A percentile compares a stretch with the other conserved stretches of the same genome.
Conservation (phyloP, 2,329 filamentous ascomycete species). For the Malbranchea zuffiana region DNA sequence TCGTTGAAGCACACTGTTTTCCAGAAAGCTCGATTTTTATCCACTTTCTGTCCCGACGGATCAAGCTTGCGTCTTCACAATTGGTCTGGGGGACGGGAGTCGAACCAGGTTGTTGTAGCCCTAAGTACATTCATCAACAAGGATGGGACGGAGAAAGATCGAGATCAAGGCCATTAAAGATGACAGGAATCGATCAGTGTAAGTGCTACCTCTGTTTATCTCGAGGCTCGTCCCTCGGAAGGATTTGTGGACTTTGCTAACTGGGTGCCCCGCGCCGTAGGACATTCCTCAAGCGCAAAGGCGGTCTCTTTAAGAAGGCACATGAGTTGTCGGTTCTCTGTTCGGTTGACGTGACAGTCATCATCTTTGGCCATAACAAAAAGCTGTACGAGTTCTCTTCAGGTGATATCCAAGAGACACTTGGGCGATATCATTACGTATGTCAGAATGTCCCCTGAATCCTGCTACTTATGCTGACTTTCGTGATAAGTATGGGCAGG, state of each 20-base stretch:
- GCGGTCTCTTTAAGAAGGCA: slow-evolving; percentile 97
- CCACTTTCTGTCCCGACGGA: too few species aligned
- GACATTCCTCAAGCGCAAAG: slow-evolving; percentile 97
- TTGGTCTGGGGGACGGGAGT: not conserved
- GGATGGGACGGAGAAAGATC: slow-evolving; percentile 97
- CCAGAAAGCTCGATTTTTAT: not conserved
- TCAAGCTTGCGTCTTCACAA: too few species aligned
- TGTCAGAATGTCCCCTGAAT: slow-evolving; percentile 31
- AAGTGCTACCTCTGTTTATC: slow-evolving; percentile 36
- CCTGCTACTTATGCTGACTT: slow-evolving; percentile 17
- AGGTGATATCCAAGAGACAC: slow-evolving; percentile 79
- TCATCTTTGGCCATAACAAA: slow-evolving; percentile 98
- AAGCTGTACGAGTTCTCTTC: slow-evolving; percentile 98
- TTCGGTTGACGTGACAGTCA: slow-evolving; percentile 95
- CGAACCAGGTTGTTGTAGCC: too few species aligned
- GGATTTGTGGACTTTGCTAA: not conserved
- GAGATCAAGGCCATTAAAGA: slow-evolving; percentile 99
- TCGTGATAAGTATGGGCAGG: slow-evolving; percentile 62
- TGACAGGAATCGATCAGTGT: slow-evolving; percentile 96
- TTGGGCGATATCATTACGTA: slow-evolving; percentile 84
- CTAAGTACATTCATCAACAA: too few species aligned
- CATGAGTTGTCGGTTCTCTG: slow-evolving; percentile 96
- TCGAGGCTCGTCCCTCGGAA: slow-evolving; percentile 4
- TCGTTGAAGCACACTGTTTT: too few species aligned
- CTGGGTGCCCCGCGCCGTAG: slow-evolving; percentile 37